These are phyloP conservation scores for Triticum urartu DNA, from an alignment of 176 grass and related monocot species.

Conservation along the genomic window DNA sequence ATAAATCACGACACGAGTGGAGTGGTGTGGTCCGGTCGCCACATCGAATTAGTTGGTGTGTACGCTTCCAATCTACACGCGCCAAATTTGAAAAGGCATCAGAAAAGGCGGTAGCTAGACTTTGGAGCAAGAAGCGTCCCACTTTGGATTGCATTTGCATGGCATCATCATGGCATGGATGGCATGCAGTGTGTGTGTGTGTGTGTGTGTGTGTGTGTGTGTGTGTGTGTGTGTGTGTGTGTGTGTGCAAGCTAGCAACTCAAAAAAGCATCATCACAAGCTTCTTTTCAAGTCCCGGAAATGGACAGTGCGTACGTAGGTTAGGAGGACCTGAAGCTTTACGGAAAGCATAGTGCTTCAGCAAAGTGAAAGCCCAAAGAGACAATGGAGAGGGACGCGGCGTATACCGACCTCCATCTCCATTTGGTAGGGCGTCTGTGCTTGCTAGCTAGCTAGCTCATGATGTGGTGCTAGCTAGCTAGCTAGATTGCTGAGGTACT, in stretches of 20 bases:
- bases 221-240: no score
- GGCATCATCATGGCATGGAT: no score
- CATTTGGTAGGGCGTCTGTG: conserved; percentile 18
- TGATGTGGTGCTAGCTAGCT: not conserved
- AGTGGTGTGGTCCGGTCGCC: not conserved
- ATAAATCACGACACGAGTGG: not conserved
- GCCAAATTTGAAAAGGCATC: not conserved
- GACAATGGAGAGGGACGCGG: not conserved
- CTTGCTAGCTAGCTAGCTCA: not conserved
- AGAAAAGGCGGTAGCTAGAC: not conserved
- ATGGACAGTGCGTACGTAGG: not conserved
- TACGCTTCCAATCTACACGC: not conserved
- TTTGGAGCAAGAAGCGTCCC: not conserved
- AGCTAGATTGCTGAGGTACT: not conserved
- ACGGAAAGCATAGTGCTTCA: conserved; percentile 18
- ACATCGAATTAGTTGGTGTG: not conserved
- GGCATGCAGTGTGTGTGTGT: no score
- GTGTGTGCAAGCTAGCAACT: no score
- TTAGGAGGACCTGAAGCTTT: conserved; percentile 40
- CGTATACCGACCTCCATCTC: not conserved
- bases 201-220: no score
- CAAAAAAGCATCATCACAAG: no score
- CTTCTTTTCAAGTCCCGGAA: not conserved
- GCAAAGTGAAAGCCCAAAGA: conserved; percentile 11
- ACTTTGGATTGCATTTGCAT: not conserved